Evolutionary conservation across 1,284 basidiomycete species (phyloP).

Genomic region (Trametes versicolor): DNA sequence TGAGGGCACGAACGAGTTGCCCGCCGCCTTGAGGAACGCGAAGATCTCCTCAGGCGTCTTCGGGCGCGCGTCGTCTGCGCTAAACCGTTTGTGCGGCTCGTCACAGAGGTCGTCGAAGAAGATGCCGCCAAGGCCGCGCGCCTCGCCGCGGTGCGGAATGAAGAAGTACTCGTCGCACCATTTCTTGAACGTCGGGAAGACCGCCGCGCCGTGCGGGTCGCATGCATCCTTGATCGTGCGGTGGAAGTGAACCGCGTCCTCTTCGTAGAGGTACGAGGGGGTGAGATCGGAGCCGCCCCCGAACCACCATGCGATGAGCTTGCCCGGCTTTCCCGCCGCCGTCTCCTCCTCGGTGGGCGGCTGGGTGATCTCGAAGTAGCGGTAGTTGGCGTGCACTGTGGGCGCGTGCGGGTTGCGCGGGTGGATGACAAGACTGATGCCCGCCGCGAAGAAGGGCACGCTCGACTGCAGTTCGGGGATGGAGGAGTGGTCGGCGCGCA

Average conservation of each 20-base stretch:
- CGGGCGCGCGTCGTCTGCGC: constrained; percentile 56
- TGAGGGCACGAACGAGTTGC: constrained; percentile 86
- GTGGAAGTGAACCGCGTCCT: constrained; percentile 93
- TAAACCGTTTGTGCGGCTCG: constrained; percentile 65
- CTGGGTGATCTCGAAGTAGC: constrained; percentile 94
- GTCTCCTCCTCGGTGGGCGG: constrained; percentile 47
- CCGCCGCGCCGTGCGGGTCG: constrained; percentile 72
- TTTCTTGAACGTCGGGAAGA: constrained; percentile 88
- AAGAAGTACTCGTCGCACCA: constrained; percentile 99
- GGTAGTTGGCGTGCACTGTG: constrained; percentile 97
- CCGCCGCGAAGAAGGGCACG: constrained; percentile 94
- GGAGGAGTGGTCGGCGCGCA: constrained; percentile 91
- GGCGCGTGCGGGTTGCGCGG: constrained; percentile 92
- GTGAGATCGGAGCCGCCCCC: constrained; percentile 98
- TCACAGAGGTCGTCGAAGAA: constrained; percentile 94
- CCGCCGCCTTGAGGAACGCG: constrained; percentile 74
- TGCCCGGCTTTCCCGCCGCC: constrained; percentile 45
- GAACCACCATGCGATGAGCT: constrained; percentile 96
- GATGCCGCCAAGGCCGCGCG: constrained; percentile 92
- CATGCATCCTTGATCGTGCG: constrained; percentile 80
- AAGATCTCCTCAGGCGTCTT: constrained; percentile 76
- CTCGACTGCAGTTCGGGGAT: constrained; percentile 72
- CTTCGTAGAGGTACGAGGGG: constrained; percentile 91
- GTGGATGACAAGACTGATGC: constrained; percentile 93
- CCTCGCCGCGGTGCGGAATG: constrained; percentile 92